Evolutionary conservation across 192 early-diverging fungal species (phyloP), one percentile per base, ranked within the genome.

Genomic region (Jimgerdemannia lactiflua): DNA sequence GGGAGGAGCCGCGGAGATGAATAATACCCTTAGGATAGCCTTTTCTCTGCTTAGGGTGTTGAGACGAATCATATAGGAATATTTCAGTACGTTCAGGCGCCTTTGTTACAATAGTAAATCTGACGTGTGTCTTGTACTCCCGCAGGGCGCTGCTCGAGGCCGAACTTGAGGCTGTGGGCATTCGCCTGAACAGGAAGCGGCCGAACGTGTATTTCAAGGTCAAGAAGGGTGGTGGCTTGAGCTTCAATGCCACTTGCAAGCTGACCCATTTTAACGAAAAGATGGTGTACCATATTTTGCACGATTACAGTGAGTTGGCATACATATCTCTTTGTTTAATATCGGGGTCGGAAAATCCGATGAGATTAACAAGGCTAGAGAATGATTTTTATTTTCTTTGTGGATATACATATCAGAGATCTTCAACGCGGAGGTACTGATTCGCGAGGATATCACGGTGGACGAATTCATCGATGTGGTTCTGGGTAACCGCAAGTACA

Each of bases 401-500:
- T 29, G 29, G 29, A 29, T n/a, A 43, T 70, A 10, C 43, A 4
- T 42, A 44, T 19, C 74, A 85, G 82, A 91, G 80, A 97, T 99
- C 65, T 97, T 98, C 80, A 99, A 99, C 77, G 97, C 97, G 4
- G 97, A 99, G 78, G 91, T 99, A 4, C 86, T 99, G 76, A 91
- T 99, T 71, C 94, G 98, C 70, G 97, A 99, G 84, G 98, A 98
- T 79, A 91, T 95, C 71, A 95, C 91, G 19, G 93, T 98, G 4
- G 98, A 99, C 78, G 91, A 99, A 77, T 98, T 99, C 80, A 96
- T 99, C 77, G 98, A 99, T 82, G 95, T 99, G n/a, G 92, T 99
- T 4, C 89, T 99, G 17, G 97, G 97, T 39, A 98, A 98, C 87
- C 90, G 98, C 70, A 97, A 96, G 79, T 97, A 99, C 77, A 89